These are phyloP conservation scores for Pleodorina starrii DNA, from an alignment of 139 green algal genomes.

Conservation along the genomic window DNA sequence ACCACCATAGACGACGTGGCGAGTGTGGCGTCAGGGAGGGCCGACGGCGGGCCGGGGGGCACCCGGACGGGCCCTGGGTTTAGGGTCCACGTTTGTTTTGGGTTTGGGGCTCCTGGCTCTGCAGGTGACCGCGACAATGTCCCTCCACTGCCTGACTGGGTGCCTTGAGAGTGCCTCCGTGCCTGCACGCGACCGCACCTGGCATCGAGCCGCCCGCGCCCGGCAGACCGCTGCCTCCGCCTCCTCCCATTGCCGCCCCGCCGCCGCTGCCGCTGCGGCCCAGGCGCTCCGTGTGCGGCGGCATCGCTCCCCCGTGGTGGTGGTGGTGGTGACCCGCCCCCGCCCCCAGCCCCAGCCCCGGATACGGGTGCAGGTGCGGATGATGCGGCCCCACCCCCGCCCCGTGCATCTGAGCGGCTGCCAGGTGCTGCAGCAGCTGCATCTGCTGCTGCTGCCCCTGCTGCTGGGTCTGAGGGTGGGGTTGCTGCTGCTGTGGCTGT, in stretches of 20 bases:
- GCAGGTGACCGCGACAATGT: too few relatives aligned
- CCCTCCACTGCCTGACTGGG: too few relatives aligned
- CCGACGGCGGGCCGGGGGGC: too few relatives aligned
- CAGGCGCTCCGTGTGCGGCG: not conserved
- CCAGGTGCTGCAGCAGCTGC: not conserved
- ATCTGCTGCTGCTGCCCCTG: too few relatives aligned
- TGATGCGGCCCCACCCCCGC: not conserved
- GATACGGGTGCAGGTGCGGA: too few relatives aligned
- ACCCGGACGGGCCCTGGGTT: too few relatives aligned
- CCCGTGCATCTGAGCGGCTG: not conserved
- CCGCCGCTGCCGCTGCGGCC: not conserved
- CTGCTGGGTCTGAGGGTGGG: too few relatives aligned
- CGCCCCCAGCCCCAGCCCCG: not conserved
- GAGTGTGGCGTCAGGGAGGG: too few relatives aligned
- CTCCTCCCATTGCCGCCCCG: not conserved
- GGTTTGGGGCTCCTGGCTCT: too few relatives aligned
- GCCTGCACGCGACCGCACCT: not conserved
- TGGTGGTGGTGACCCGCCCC: not conserved
- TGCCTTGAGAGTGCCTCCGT: too few relatives aligned
- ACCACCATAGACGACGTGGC: too few relatives aligned
- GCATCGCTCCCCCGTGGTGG: not conserved
- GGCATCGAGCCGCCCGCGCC: conserved; percentile 15
- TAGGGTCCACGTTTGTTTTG: too few relatives aligned
- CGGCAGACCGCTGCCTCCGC: not conserved
- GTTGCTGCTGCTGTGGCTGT: not conserved